A percentile compares a stretch with the other conserved stretches of the same genome.
Conservation (phyloP, 495 filamentous ascomycete genomes). For the Talaromyces thailandensis region DNA sequence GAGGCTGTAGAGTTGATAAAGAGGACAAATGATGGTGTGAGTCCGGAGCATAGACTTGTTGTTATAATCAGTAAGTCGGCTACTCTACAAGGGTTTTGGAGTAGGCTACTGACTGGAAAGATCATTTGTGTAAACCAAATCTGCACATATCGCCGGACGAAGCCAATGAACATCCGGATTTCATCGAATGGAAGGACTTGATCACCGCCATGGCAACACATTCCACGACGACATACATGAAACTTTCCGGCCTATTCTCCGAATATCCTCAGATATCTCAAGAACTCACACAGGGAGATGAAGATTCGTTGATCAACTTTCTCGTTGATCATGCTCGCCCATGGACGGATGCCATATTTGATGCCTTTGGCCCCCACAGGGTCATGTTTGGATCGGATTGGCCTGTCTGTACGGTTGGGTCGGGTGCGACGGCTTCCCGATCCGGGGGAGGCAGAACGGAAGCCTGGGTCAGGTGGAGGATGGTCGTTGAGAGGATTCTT, state of each 20-base stretch:
- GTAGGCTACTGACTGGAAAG: conserved; percentile 21
- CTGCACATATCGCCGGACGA: conserved; percentile 36
- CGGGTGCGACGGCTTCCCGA: not conserved
- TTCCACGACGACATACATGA: conserved; percentile 65
- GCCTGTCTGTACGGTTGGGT: conserved; percentile 69
- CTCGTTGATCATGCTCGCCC: conserved; percentile 39
- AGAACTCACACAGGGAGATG: conserved; percentile 18
- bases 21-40: conserved; percentile 47
- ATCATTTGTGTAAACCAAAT: conserved; percentile 86
- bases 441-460: conserved; percentile 40
- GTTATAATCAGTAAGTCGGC: conserved; percentile 57
- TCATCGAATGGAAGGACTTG: conserved; percentile 39
- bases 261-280: conserved; percentile 44
- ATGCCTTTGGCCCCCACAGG: conserved; percentile 57
- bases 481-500: conserved; percentile 44
- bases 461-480: conserved; percentile 41
- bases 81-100: not conserved
- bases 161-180: conserved; percentile 42
- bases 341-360: conserved; percentile 60
- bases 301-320: conserved; percentile 14
- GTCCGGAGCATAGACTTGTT: conserved; percentile 47
- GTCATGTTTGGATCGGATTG: conserved; percentile 88
- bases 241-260: conserved; percentile 75
- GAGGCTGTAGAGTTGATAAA: conserved; percentile 66
- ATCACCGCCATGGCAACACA: conserved; percentile 43